Percentiles rank a stretch among this genome's conserved stretches.
phyloP scores from a whole-genome alignment of 495 filamentous ascomycete genomes.

The Filosporella fistucella region DNA sequence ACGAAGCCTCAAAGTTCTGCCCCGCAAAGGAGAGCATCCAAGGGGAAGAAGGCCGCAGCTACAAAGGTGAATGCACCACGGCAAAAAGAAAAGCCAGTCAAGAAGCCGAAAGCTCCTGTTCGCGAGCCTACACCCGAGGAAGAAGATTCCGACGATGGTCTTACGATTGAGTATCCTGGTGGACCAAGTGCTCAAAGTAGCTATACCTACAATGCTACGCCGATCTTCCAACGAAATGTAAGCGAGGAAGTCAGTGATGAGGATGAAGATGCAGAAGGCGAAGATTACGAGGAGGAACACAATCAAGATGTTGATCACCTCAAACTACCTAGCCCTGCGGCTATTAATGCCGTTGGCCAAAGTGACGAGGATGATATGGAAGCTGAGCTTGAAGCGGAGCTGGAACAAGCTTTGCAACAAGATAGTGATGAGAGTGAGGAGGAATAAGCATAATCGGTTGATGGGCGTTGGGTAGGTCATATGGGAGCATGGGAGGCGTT shows the following conservation, averaged over 20 bases:
- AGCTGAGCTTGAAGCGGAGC: conserved; percentile 23
- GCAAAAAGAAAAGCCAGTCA: conserved; percentile 18
- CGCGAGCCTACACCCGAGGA: conserved; percentile 24
- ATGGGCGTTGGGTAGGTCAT: too few species aligned
- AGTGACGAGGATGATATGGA: conserved; percentile 27
- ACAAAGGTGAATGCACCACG: conserved; percentile 11
- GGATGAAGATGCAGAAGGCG: conserved; percentile 21
- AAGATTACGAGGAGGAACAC: conserved; percentile 18
- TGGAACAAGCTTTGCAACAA: conserved; percentile 21
- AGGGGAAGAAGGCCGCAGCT: conserved; percentile 11
- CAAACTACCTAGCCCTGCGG: conserved; percentile 23
- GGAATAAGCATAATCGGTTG: too few species aligned
- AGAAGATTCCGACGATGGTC: conserved; percentile 26
- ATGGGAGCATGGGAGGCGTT: too few species aligned
- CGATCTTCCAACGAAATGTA: conserved; percentile 14
- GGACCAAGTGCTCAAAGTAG: background rate
- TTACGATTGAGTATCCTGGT: conserved; percentile 25
- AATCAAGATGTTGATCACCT: conserved; percentile 26
- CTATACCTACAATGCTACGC: conserved; percentile 9
- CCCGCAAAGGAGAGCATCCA: conserved; percentile 16
- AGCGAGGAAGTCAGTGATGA: conserved; percentile 20
- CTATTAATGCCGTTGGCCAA: conserved; percentile 17
- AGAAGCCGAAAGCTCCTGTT: conserved; percentile 19
- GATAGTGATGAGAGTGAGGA: conserved; percentile 28
- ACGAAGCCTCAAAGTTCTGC: conserved; percentile 3